These are phyloP conservation scores for Brassica juncea DNA, from an alignment of 345 rosid species.

Conservation along the genomic window DNA sequence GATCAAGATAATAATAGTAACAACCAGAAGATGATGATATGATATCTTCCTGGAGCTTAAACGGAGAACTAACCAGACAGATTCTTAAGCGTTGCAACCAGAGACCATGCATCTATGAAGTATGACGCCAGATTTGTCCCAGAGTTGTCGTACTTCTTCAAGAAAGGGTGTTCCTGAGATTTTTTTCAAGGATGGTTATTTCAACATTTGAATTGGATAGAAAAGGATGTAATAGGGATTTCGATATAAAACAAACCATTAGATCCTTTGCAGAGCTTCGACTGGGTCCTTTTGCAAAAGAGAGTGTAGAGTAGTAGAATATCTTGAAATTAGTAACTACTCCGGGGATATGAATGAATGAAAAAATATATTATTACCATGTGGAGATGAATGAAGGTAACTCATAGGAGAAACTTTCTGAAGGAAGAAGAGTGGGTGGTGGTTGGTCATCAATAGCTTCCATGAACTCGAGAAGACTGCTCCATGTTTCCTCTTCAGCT, in stretches of 20 bases:
- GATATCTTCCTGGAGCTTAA: slow-evolving; percentile 9
- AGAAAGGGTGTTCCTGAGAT: slow-evolving; percentile 69
- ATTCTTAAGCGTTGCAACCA: slow-evolving; percentile 74
- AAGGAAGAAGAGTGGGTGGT: slow-evolving; percentile 69
- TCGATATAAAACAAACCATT: slow-evolving; percentile 24
- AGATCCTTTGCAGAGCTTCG: slow-evolving; percentile 63
- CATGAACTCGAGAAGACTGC: slow-evolving; percentile 77
- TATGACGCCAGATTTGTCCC: slow-evolving; percentile 70
- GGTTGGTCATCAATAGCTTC: slow-evolving; percentile 80
- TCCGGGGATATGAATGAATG: neutral
- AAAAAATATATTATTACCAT: slow-evolving; percentile 51
- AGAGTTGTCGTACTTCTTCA: slow-evolving; percentile 58
- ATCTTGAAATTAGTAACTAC: slow-evolving; percentile 1
- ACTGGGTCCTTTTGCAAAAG: slow-evolving; percentile 71
- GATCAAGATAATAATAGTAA: slow-evolving; percentile 4
- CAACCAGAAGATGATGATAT: slow-evolving; percentile 18
- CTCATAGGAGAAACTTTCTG: slow-evolving; percentile 65
- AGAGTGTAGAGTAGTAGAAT: slow-evolving; percentile 18
- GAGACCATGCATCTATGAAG: slow-evolving; percentile 86
- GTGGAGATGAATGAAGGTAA: slow-evolving; percentile 77
- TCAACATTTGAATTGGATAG: neutral
- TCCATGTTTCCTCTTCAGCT: slow-evolving; percentile 63
- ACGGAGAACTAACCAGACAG: slow-evolving; percentile 44
- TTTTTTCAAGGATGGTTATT: neutral
- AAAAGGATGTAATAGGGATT: neutral